Evolutionary conservation across 495 filamentous ascomycete species (phyloP).

Genomic region (Talaromyces wortmannii): DNA sequence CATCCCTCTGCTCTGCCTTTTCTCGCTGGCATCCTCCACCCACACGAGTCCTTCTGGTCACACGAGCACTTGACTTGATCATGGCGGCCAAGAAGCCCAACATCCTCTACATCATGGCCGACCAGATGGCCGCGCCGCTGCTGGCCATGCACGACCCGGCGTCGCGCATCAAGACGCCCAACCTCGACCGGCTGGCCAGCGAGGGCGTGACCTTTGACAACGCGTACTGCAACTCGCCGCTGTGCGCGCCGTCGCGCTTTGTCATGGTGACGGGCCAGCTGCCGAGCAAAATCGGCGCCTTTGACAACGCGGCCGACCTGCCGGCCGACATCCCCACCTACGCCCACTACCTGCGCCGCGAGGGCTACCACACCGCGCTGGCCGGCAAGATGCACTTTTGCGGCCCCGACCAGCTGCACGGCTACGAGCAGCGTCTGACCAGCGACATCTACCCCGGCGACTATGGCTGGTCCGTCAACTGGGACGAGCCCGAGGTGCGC

Average conservation of each 20-base stretch:
- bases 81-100: slow-evolving; percentile 54
- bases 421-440: slow-evolving; percentile 83
- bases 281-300: slow-evolving; percentile 78
- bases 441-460: slow-evolving; percentile 89
- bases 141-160: slow-evolving; percentile 76
- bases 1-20: neutral
- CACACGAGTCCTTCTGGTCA: neutral
- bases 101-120: slow-evolving; percentile 86
- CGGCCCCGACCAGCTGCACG: slow-evolving; percentile 79
- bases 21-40: neutral
- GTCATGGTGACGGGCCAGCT: slow-evolving; percentile 84
- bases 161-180: slow-evolving; percentile 78
- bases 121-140: slow-evolving; percentile 81
- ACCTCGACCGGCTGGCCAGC: slow-evolving; percentile 72
- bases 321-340: slow-evolving; percentile 74
- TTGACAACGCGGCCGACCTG: slow-evolving; percentile 77
- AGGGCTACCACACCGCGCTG: slow-evolving; percentile 81
- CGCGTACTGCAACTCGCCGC: slow-evolving; percentile 83
- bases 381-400: slow-evolving; percentile 96
- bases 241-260: slow-evolving; percentile 84
- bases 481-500: slow-evolving; percentile 78
- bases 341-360: slow-evolving; percentile 77
- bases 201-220: slow-evolving; percentile 78
- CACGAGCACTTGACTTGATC: slow-evolving; percentile 5
- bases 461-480: slow-evolving; percentile 84